A percentile compares a stretch with the other conserved stretches of the same genome.
Evolutionary conservation across 768 basidiomycete genomes (phyloP).

Genomic region (Daedaleopsis sinensis): DNA sequence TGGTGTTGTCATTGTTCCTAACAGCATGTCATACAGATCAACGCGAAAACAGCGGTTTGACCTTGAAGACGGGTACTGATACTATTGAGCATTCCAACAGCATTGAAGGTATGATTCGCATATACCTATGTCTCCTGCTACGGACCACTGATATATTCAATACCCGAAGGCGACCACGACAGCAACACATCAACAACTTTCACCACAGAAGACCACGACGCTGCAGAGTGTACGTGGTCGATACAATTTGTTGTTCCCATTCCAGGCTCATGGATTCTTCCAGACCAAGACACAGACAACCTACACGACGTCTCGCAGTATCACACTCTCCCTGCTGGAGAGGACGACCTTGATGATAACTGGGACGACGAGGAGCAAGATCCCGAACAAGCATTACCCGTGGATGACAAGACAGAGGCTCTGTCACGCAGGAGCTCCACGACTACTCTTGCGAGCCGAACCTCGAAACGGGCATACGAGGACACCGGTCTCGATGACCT

Average conservation of each 20-base stretch:
- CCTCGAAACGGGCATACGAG: conserved; percentile 22
- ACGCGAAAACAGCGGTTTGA: conserved; percentile 1
- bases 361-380: conserved; percentile 11
- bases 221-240: not conserved
- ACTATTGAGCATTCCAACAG: not conserved
- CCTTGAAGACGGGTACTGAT: not conserved
- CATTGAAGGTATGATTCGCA: not conserved
- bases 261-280: not conserved
- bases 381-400: not conserved
- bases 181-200: not conserved
- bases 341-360: conserved; percentile 11
- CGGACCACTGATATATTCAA: too few relatives aligned
- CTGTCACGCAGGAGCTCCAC: conserved; percentile 21
- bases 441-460: conserved; percentile 14
- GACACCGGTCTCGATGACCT: conserved; percentile 21
- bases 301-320: not conserved
- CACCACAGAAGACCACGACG: not conserved
- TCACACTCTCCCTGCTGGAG: conserved; percentile 5
- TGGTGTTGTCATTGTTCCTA: not conserved
- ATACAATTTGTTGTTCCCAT: not conserved
- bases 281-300: too few relatives aligned
- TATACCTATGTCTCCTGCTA: not conserved
- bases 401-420: not conserved
- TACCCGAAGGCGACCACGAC: not conserved
- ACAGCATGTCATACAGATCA: not conserved